Percentiles rank a stretch among this genome's conserved stretches.
These are phyloP conservation scores for Neonectria ditissima DNA, from an alignment of 2,329 filamentous ascomycete genomes.

Conservation along the genomic window DNA sequence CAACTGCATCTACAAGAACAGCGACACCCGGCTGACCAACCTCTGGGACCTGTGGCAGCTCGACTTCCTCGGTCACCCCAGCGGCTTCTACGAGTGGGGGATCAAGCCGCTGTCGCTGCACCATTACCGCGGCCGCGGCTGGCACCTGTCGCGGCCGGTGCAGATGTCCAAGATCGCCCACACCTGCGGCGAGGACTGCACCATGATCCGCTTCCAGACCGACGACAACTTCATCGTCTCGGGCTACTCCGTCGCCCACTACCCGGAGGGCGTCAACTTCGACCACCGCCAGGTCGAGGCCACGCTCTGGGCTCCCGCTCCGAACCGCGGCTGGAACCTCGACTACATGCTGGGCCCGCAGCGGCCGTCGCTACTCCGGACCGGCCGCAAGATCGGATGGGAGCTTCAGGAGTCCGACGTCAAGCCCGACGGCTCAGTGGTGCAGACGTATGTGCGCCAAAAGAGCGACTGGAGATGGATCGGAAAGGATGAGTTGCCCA, in stretches of 20 bases:
- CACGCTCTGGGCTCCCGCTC: constrained; percentile 63
- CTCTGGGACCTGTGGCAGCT: constrained; percentile 71
- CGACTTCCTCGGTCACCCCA: constrained; percentile 69
- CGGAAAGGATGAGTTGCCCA: constrained; percentile 56
- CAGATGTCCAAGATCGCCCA: constrained; percentile 69
- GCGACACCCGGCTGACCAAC: constrained; percentile 67
- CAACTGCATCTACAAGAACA: constrained; percentile 74
- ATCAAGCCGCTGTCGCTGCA: constrained; percentile 71
- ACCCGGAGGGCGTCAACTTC: constrained; percentile 63
- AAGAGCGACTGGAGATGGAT: constrained; percentile 66
- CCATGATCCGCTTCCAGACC: constrained; percentile 68
- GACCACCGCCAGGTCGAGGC: constrained; percentile 63
- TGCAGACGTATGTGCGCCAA: constrained; percentile 66
- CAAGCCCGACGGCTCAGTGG: constrained; percentile 61
- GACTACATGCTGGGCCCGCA: constrained; percentile 65
- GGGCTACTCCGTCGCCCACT: constrained; percentile 70
- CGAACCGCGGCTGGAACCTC: constrained; percentile 62
- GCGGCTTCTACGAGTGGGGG: constrained; percentile 73
- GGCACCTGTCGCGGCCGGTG: constrained; percentile 66
- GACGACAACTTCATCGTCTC: constrained; percentile 66
- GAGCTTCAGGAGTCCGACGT: constrained; percentile 64
- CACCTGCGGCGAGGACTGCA: constrained; percentile 71
- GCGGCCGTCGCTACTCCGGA: constrained; percentile 59
- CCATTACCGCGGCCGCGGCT: constrained; percentile 72
- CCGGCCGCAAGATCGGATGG: constrained; percentile 65